These are phyloP conservation scores for Verticillium tricorpus DNA, from an alignment of 2,329 filamentous ascomycete genomes.

Conservation along the genomic window DNA sequence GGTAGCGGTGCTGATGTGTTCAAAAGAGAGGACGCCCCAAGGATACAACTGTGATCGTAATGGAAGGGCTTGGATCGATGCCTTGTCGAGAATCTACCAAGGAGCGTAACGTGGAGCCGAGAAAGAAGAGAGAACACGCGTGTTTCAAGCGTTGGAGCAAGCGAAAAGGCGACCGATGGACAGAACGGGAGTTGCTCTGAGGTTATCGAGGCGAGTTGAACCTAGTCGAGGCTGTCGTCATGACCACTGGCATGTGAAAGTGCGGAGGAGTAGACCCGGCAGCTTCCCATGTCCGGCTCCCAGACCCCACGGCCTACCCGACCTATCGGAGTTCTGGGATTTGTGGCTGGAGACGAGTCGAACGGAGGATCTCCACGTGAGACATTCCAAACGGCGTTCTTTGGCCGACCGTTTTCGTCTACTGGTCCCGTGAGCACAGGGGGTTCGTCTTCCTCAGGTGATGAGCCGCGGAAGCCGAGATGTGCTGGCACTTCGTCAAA, in stretches of 20 bases:
- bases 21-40: not conserved
- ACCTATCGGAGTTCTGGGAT: not conserved
- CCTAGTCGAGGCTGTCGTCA: not conserved
- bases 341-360: not conserved
- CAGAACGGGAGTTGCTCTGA: not conserved
- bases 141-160: not conserved
- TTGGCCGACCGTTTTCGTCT: not conserved
- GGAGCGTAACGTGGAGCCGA: not conserved
- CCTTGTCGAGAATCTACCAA: not conserved
- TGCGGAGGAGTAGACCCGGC: not conserved
- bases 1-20: not conserved
- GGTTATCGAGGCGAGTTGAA: not conserved
- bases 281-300: not conserved
- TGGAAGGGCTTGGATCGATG: not conserved
- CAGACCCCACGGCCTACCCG: not conserved
- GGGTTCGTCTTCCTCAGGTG: not conserved
- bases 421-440: not conserved
- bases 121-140: not conserved
- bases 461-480: not conserved
- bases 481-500: not conserved
- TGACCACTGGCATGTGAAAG: conserved; percentile 6
- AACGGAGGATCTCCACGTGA: not conserved
- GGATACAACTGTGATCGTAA: not conserved
- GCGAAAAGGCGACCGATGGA: not conserved
- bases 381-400: not conserved